These are phyloP conservation scores for Amaranthus hypochondriacus DNA, from an alignment of 148 eudicot genomes.

Conservation along the genomic window DNA sequence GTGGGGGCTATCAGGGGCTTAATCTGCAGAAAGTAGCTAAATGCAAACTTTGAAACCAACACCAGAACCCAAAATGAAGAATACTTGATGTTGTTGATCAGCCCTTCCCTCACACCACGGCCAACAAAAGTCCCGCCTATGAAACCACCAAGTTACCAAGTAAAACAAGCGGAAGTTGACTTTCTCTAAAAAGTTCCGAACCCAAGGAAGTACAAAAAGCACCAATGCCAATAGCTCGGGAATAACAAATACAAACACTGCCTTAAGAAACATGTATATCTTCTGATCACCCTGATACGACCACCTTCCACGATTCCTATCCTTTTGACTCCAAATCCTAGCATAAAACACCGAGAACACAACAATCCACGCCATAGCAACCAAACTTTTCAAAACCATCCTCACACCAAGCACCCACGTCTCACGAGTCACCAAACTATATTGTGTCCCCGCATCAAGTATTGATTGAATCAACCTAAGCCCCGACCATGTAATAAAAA, in stretches of 20 bases:
- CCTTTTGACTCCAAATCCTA: conserved; percentile 71
- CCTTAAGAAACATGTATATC: conserved; percentile 54
- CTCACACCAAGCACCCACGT: conserved; percentile 62
- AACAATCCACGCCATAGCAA: conserved; percentile 66
- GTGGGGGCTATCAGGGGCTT: conserved; percentile 81
- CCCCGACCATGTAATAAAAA: conserved; percentile 79
- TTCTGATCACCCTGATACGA: conserved; percentile 43
- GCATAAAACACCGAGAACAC: conserved; percentile 78
- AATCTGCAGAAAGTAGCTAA: conserved; percentile 86
- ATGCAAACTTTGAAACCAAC: conserved; percentile 67
- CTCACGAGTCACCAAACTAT: conserved; percentile 69
- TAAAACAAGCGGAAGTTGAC: conserved; percentile 52
- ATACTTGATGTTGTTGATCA: conserved; percentile 67
- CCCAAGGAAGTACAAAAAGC: conserved; percentile 70
- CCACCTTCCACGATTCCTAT: conserved; percentile 55
- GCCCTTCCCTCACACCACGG: conserved; percentile 80
- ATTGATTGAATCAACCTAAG: conserved; percentile 68
- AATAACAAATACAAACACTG: conserved; percentile 56
- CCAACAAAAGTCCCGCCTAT: conserved; percentile 70
- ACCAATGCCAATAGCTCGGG: conserved; percentile 71
- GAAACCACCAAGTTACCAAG: conserved; percentile 88
- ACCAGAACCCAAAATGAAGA: conserved; percentile 67
- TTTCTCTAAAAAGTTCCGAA: conserved; percentile 65
- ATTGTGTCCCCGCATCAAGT: conserved; percentile 93
- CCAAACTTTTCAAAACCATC: conserved; percentile 83